A percentile compares a stretch with the other conserved stretches of the same genome.
These are phyloP conservation scores for Scutellaria barbata DNA, from an alignment of 257 asterid species.

Conservation along the genomic window DNA sequence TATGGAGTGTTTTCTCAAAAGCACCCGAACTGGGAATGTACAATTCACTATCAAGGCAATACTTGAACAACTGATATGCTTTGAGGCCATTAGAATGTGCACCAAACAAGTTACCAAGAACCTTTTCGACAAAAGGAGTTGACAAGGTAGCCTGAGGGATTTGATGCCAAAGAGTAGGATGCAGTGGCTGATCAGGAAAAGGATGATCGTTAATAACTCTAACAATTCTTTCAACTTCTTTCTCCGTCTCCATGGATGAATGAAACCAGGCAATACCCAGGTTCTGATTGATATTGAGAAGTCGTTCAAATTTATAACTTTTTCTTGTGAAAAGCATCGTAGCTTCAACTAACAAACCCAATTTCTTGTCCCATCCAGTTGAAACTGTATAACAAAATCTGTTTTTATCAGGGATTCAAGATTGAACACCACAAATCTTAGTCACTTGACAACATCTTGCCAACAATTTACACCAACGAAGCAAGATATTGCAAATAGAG, in stretches of 20 bases:
- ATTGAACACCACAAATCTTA: neutral
- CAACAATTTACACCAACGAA: neutral
- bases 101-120: slow-evolving; percentile 80
- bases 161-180: slow-evolving; percentile 49
- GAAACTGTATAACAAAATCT: too few species aligned
- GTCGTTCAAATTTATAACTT: slow-evolving; percentile 22
- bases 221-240: slow-evolving; percentile 51
- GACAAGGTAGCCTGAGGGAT: slow-evolving; percentile 53
- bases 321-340: slow-evolving; percentile 41
- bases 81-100: slow-evolving; percentile 90
- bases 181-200: slow-evolving; percentile 60
- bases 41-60: slow-evolving; percentile 55
- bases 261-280: slow-evolving; percentile 44
- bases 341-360: slow-evolving; percentile 16
- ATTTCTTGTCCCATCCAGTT: neutral
- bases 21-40: slow-evolving; percentile 80
- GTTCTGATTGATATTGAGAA: slow-evolving; percentile 35
- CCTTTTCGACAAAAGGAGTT: slow-evolving; percentile 62
- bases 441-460: neutral
- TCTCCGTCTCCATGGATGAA: slow-evolving; percentile 37
- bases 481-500: neutral
- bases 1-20: slow-evolving; percentile 85
- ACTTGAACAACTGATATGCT: slow-evolving; percentile 74
- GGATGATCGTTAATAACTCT: slow-evolving; percentile 69
- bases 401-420: neutral